Conservation (phyloP, 306 rosid species). For the Rosa chinensis region DNA sequence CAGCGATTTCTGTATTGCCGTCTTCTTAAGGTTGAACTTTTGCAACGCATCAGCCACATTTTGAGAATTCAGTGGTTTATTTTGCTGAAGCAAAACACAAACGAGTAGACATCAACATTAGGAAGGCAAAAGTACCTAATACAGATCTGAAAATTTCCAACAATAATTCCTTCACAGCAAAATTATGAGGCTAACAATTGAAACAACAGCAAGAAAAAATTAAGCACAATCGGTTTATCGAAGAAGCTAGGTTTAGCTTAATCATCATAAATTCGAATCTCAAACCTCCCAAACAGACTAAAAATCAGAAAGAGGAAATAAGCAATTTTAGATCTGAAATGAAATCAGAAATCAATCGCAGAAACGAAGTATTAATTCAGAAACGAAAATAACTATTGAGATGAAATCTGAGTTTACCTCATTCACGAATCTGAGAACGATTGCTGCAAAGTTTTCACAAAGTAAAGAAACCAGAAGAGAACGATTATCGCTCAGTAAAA, state of each 20-base stretch:
- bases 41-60: slow-evolving; percentile 85
- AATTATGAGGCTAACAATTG: neutral
- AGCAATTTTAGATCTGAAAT: neutral
- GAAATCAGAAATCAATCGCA: neutral
- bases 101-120: neutral
- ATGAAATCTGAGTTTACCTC: slow-evolving; percentile 47
- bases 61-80: slow-evolving; percentile 79
- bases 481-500: neutral
- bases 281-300: slow-evolving; percentile 2
- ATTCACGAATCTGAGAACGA: slow-evolving; percentile 82
- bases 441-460: slow-evolving; percentile 52
- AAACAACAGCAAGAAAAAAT: neutral
- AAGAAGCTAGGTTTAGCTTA: neutral
- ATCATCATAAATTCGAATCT: neutral
- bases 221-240: neutral
- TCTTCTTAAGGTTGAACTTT: slow-evolving; percentile 85
- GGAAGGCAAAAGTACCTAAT: neutral
- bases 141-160: neutral
- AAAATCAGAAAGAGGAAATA: neutral
- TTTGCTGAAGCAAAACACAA: slow-evolving; percentile 56
- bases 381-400: neutral
- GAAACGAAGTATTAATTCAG: neutral
- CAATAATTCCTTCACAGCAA: neutral
- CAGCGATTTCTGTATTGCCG: slow-evolving; percentile 75
- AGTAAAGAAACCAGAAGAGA: neutral